Percentiles rank a stretch among this genome's conserved stretches.
These are phyloP conservation scores for Schoenoplectus triqueter DNA, from an alignment of 202 grass and related monocot species.

Conservation along the genomic window DNA sequence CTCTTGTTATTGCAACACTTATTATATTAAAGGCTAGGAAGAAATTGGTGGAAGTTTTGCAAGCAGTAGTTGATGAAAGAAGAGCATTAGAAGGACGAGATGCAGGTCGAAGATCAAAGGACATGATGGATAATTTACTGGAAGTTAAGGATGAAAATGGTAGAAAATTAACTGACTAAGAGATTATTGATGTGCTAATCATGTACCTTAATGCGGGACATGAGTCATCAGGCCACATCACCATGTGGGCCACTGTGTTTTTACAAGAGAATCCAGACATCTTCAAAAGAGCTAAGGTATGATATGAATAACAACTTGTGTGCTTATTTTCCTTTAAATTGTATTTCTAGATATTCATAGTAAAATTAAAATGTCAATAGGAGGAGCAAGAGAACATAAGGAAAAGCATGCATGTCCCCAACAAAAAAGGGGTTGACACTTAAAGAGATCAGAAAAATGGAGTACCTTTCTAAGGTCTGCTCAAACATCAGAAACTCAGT, in stretches of 20 bases:
- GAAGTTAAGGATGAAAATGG: slow-evolving; percentile 60
- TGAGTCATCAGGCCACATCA: slow-evolving; percentile 90
- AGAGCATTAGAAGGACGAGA: slow-evolving; percentile 24
- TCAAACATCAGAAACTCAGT: background rate
- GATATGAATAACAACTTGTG: slow-evolving; percentile 37
- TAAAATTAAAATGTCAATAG: slow-evolving; percentile 40
- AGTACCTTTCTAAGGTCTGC: slow-evolving; percentile 77
- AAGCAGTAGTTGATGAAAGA: slow-evolving; percentile 57
- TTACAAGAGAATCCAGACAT: slow-evolving; percentile 77
- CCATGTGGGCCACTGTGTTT: slow-evolving; percentile 93
- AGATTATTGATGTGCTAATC: slow-evolving; percentile 82
- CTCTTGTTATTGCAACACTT: background rate
- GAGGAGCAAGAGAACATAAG: slow-evolving; percentile 88
- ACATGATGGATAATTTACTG: slow-evolving; percentile 86
- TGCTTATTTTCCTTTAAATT: background rate
- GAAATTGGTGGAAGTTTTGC: slow-evolving; percentile 54
- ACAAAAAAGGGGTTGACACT: slow-evolving; percentile 68
- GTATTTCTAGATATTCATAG: background rate
- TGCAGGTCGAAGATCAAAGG: slow-evolving; percentile 30
- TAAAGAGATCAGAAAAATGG: slow-evolving; percentile 85
- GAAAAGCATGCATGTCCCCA: slow-evolving; percentile 55
- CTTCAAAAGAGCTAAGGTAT: slow-evolving; percentile 71
- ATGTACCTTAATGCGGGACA: slow-evolving; percentile 98
- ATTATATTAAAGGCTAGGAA: slow-evolving; percentile 46
- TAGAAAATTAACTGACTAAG: slow-evolving; percentile 61